Base-by-base conservation (phyloP, 73 alveolate genomes). In the Paramecium primaurelia region DNA sequence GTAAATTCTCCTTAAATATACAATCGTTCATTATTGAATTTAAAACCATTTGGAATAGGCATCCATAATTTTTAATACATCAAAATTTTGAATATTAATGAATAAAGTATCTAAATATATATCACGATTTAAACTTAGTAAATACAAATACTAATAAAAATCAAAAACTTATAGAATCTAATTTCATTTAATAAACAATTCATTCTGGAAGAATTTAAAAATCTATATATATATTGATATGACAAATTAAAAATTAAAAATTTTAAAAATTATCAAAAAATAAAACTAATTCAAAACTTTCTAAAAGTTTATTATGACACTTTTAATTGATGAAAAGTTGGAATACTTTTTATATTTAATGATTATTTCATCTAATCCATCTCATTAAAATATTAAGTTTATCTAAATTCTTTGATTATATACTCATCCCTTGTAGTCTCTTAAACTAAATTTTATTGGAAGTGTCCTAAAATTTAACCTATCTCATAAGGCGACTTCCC, bases 61-160 rank as follows among this genome's bases (percentile, higher is more conserved):
- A 18, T 20, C 91, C 91, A 80, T 8, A 80, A n/a, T 80, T 80
- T 80, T 44, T 80, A 42, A 80, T 44, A 20, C 91, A 80, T 80
- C 44, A 45, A 80, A 80, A 75, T 75, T 75, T 75, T 54, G 69
- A 54, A 54, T 54, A 54, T 54, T 54, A n/a, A 54, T 54, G 69
- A 54, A 54, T 54, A 18, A 54, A 54, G 69, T 54, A 54, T 54
- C 69, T 54, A 54, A 54, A 54, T 54, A 54, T n/a, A 54, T 54
- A 54, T n/a, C 32, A 4, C 32, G 69, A 18, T 54, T 54, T 54
- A 8, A 54, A 18, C 36, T 54, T 54, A 9, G 22, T 54, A 18
- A 7, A n/a, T 18, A 54, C 1, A 54, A 2, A 16, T 54, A 6
- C 34, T 54, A 54, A 54, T 54, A 54, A 54, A 47, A 54, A 54